phyloP scores from a whole-genome alignment of 768 basidiomycete species.

The Tulasnella sp. region DNA sequence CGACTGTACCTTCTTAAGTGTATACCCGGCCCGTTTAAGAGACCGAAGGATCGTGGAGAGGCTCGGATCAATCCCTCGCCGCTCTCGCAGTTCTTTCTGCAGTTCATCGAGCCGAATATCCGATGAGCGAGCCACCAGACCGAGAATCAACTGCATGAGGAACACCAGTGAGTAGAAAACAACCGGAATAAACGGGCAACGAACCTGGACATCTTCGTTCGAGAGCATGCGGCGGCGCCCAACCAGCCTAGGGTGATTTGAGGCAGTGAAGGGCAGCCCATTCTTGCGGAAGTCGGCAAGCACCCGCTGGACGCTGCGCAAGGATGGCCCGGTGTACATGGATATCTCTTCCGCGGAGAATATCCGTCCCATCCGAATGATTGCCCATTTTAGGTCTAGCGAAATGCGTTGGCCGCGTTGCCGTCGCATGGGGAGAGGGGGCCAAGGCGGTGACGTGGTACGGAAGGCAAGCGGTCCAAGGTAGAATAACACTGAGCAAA shows the following conservation, averaged over 20 bases:
- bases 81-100: background rate
- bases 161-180: too few relatives aligned
- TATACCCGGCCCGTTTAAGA: slow-evolving; percentile 8
- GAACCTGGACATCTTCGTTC: background rate
- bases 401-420: background rate
- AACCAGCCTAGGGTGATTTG: background rate
- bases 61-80: background rate
- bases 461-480: too few relatives aligned
- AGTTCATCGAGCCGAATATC: slow-evolving; percentile 29
- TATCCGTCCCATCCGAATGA: slow-evolving; percentile 13
- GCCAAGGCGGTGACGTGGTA: too few relatives aligned
- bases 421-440: too few relatives aligned
- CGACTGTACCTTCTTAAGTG: slow-evolving; percentile 24
- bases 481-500: too few relatives aligned
- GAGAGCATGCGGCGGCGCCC: slow-evolving; percentile 6
- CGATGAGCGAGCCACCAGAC: background rate
- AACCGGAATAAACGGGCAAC: too few relatives aligned
- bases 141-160: slow-evolving; percentile 3
- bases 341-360: slow-evolving; percentile 14
- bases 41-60: slow-evolving; percentile 16
- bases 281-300: background rate
- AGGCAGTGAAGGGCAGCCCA: background rate
- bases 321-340: background rate
- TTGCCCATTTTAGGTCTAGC: background rate
- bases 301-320: background rate